phyloP scores from a whole-genome alignment of 1,284 basidiomycete species.

The Bondarzewia mesenterica region DNA sequence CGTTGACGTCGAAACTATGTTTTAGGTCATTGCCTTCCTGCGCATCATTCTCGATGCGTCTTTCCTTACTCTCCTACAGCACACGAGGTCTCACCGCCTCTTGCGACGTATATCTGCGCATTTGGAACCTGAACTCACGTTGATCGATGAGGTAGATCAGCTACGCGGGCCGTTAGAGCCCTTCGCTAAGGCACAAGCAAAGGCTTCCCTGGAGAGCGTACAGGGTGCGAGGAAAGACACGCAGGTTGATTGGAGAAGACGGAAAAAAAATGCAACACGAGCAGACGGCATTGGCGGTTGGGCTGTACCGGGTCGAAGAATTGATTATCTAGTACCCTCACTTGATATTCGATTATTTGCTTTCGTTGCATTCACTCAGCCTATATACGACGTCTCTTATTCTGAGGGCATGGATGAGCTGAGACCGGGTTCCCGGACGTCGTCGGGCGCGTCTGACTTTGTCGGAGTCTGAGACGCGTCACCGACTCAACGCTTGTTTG shows the following conservation, averaged over 20 bases:
- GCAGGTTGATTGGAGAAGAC: conserved; percentile 49
- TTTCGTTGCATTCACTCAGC: too few species aligned
- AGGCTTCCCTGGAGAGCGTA: conserved; percentile 31
- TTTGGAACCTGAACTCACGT: conserved; percentile 44
- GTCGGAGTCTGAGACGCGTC: too few species aligned
- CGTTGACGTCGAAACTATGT: background rate
- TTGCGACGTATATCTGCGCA: conserved; percentile 40
- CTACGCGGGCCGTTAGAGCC: conserved; percentile 54
- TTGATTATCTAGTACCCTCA: conserved; percentile 27
- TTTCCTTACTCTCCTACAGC: conserved; percentile 54
- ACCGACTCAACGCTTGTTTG: too few species aligned
- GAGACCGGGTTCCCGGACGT: too few species aligned
- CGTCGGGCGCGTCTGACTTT: too few species aligned
- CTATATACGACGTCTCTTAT: too few species aligned
- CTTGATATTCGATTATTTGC: too few species aligned
- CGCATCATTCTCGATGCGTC: conserved; percentile 61
- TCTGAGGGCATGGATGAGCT: too few species aligned
- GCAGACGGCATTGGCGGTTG: conserved; percentile 44
- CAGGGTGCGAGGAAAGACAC: conserved; percentile 22
- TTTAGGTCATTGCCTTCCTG: conserved; percentile 48
- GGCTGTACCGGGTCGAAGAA: conserved; percentile 65
- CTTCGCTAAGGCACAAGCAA: conserved; percentile 46
- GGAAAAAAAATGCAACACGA: conserved; percentile 44
- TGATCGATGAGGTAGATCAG: conserved; percentile 39
- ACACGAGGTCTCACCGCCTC: conserved; percentile 44